Base-by-base conservation (phyloP, 106 monocot species). In the Allium sativum region DNA sequence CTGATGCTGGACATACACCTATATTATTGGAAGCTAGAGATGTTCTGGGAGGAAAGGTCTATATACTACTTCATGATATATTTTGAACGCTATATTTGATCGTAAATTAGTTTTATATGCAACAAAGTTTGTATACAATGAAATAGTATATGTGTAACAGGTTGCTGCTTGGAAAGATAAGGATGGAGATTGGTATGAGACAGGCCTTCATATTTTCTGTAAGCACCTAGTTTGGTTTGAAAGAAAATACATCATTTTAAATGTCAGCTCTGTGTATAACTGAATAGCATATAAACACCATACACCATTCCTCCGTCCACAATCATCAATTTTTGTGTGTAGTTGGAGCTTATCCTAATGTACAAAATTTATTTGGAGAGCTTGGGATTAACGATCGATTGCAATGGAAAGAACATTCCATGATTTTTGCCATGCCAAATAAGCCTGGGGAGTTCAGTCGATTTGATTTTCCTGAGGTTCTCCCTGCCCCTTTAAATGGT, bases 261-360 rank as follows among this genome's bases (percentile, higher is more conserved):
- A 9, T 55, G 17, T 20, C 12, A 55, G 12, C 9, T 18, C 20
- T 55, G 2, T 56, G 56, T 56, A 31, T 31, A 31, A 31, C 31
- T 5, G 31, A 31, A 31, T 31, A 31, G 5, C 4, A 5, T 31
- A 31, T 31, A 5, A 31, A 31, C 5, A 31, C 31, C 31, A 31
- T 31, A 31, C 31, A 31, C 31, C 31, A 31, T 31, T 31, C 31
- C 31, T 31, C 31, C 31, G 5, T 31, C 31, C 31, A 31, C 31
- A 31, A 31, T 31, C 31, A 31, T 10, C 22, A 52, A 18, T 62
- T 62, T 47, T 12, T 78, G 14, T 48, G 64, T 81, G 60, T 69
- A 96, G 96, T 96, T 74, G 96, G 91, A 74, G 96, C 96, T 58
- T 96, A 96, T 77, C 96, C 96, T 74, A 96, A 96, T 68, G n/a